Evolutionary conservation across 2,329 filamentous ascomycete species (phyloP), one percentile per base, ranked within the genome.

Genomic region (Ascocoryne sarcoides): DNA sequence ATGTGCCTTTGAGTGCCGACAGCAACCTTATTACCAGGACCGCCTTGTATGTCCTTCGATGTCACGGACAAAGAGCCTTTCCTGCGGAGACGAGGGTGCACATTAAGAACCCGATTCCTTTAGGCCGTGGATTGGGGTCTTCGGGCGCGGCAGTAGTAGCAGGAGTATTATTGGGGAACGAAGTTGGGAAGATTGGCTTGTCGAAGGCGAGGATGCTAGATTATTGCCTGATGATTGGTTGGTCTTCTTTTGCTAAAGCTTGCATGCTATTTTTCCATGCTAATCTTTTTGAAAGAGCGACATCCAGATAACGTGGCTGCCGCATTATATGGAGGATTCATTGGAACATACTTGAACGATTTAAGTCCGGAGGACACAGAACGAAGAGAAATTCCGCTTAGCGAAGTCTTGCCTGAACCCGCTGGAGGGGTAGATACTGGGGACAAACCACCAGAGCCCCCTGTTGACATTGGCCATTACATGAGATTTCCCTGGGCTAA

Each of bases 291-390:
- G 10, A 20, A 46, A 79, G 77, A 95, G 65, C 79, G 87, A 49
- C 88, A 95, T 62, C 88, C 88, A 9, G 88, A 95, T 65, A 95
- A 95, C 59, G 87, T 98, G 37, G 92, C 89, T 43, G 92, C 92
- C 10, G 89, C 92, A 5, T 76, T 96, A 26, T 96, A 93, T 57
- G 92, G 92, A 51, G 92, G 92, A 21, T 96, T 98, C 53, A 88
- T 98, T 18, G 92, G 92, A 45, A 95, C 90, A 14, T 96, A 96
- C 60, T 75, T 96, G 45, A 94, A 93, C 66, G 90, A 94, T 45
- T 73, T 96, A 50, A 79, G 84, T 51, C 84, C 88, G 3, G 86
- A 88, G 62, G 90, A 96, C 57, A 82, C 88, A 45, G 86, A 87
- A 46, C 77, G 92, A 47, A 88, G 83, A 52, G 92, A 96, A 65